Conservation (phyloP, 1,284 basidiomycete genomes). For the Tylopilus orsonianus region DNA sequence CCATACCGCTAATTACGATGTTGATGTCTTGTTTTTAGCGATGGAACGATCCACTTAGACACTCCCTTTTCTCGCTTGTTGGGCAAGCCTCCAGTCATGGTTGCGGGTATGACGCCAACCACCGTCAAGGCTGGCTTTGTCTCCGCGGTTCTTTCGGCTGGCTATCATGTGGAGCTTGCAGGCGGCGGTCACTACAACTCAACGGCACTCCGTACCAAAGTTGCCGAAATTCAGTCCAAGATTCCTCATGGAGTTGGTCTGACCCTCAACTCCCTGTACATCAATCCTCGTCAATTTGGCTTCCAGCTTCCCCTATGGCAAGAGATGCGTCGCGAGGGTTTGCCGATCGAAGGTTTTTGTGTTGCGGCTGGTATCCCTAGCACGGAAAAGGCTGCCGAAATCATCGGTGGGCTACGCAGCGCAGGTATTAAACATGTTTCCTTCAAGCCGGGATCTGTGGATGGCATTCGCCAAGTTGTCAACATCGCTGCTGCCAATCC, state of each 20-base stretch:
- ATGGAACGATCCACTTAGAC: slow-evolving; percentile 90
- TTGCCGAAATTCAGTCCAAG: slow-evolving; percentile 83
- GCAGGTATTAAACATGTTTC: slow-evolving; percentile 93
- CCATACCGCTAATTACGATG: slow-evolving; percentile 1
- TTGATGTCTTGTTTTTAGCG: slow-evolving; percentile 45
- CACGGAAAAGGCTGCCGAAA: slow-evolving; percentile 92
- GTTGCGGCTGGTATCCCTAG: slow-evolving; percentile 95
- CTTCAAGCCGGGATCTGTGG: slow-evolving; percentile 97
- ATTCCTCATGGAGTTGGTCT: slow-evolving; percentile 87
- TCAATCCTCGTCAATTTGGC: slow-evolving; percentile 95
- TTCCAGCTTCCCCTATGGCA: slow-evolving; percentile 99
- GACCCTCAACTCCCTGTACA: slow-evolving; percentile 95
- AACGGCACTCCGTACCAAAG: slow-evolving; percentile 83
- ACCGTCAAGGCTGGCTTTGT: slow-evolving; percentile 94
- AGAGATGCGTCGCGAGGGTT: slow-evolving; percentile 93
- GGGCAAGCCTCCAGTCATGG: slow-evolving; percentile 97
- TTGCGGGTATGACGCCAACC: slow-evolving; percentile 96
- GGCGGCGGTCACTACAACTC: slow-evolving; percentile 98
- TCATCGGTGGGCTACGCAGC: slow-evolving; percentile 74
- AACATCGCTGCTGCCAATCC: slow-evolving; percentile 95
- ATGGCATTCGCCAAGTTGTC: slow-evolving; percentile 95
- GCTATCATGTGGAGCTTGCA: slow-evolving; percentile 95
- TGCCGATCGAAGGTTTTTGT: slow-evolving; percentile 97
- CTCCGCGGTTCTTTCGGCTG: slow-evolving; percentile 87
- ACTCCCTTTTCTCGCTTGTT: slow-evolving; percentile 95